A percentile compares a stretch with the other conserved stretches of the same genome.
These are phyloP conservation scores for Boletus sensibilis DNA, from an alignment of 768 basidiomycete genomes.

Conservation along the genomic window DNA sequence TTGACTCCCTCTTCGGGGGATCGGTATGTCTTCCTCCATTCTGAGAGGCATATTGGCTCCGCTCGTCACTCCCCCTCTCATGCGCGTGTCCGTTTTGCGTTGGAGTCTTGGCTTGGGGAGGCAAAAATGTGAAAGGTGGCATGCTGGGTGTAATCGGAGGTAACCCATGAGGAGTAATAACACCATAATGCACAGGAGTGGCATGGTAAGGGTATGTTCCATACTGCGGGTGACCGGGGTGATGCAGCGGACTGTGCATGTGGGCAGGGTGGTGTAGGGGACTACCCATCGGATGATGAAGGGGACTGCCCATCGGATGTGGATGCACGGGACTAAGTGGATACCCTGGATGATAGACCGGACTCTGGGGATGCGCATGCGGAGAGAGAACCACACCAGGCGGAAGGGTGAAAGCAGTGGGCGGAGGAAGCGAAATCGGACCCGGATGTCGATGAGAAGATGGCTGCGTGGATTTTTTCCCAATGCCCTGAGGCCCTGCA, in stretches of 20 bases:
- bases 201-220: conserved; percentile 25
- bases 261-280: conserved; percentile 33
- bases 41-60: not conserved
- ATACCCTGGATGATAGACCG: conserved; percentile 39
- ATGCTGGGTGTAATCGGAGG: conserved; percentile 96
- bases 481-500: conserved; percentile 9
- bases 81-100: conserved; percentile 19
- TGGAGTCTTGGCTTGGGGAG: conserved; percentile 39
- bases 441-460: conserved; percentile 61
- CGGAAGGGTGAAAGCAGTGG: conserved; percentile 45
- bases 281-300: conserved; percentile 40
- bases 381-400: conserved; percentile 35
- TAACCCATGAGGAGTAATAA: conserved; percentile 74
- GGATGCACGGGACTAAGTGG: conserved; percentile 29
- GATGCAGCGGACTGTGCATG: conserved; percentile 33
- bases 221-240: conserved; percentile 31
- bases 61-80: conserved; percentile 2
- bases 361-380: conserved; percentile 38
- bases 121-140: conserved; percentile 89
- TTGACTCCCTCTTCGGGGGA: conserved; percentile 4
- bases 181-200: conserved; percentile 29
- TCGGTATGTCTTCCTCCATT: conserved; percentile 8
- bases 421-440: conserved; percentile 67
- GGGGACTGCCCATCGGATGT: conserved; percentile 32
- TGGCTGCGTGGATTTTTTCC: conserved; percentile 20